These are phyloP conservation scores for Quercus dentata DNA, from an alignment of 306 rosid genomes.

Conservation along the genomic window DNA sequence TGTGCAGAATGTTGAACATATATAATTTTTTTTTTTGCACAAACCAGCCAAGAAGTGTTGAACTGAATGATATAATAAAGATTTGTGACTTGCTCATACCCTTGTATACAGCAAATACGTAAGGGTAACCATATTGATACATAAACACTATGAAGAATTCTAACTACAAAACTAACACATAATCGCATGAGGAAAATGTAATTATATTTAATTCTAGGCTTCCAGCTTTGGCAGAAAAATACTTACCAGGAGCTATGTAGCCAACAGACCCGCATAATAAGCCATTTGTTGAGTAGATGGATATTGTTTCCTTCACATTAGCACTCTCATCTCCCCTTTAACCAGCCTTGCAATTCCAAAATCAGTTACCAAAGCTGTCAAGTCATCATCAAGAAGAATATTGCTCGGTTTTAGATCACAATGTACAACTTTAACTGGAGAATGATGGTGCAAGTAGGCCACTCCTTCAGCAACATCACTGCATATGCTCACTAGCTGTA, in stretches of 20 bases:
- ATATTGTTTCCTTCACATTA: conserved; percentile 29
- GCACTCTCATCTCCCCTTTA: conserved; percentile 33
- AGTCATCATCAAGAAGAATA: conserved; percentile 72
- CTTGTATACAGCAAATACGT: too few species aligned
- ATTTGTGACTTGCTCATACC: too few species aligned
- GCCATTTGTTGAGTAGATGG: conserved; percentile 68
- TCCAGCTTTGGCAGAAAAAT: neutral
- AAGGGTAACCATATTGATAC: too few species aligned
- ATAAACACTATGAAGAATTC: too few species aligned
- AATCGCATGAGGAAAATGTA: neutral
- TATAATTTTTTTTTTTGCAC: neutral
- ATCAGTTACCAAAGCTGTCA: conserved; percentile 86
- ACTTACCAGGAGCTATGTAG: conserved; percentile 90
- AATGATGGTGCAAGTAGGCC: conserved; percentile 84
- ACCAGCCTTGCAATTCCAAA: conserved; percentile 84
- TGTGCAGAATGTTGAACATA: neutral
- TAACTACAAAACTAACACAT: neutral
- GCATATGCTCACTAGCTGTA: conserved; percentile 72
- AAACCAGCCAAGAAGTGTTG: neutral
- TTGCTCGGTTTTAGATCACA: conserved; percentile 95
- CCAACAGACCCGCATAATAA: conserved; percentile 84
- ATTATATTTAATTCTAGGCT: neutral
- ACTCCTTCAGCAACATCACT: conserved; percentile 88
- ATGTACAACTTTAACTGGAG: conserved; percentile 76
- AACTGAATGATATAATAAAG: neutral